Percentiles rank a stretch among this genome's conserved stretches.
Conservation (phyloP, 352 stramenopile genomes). For the Globisporangium abappressorium region DNA sequence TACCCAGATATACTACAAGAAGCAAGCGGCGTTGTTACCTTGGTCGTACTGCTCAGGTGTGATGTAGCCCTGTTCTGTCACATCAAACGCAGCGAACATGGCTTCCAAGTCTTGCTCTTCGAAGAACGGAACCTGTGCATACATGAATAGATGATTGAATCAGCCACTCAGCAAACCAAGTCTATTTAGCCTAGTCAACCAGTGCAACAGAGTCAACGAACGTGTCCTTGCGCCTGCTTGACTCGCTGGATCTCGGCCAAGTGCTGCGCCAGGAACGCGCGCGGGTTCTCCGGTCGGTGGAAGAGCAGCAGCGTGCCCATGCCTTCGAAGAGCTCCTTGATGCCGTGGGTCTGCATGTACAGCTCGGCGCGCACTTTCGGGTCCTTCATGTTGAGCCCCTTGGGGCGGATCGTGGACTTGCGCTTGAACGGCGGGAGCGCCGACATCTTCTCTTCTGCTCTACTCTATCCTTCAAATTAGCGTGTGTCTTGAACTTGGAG, state of each 20-base stretch:
- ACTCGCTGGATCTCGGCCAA: slow-evolving; percentile 50
- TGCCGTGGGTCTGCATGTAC: slow-evolving; percentile 62
- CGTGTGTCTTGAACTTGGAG: neutral
- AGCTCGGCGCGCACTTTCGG: slow-evolving; percentile 57
- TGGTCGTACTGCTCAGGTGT: slow-evolving; percentile 63
- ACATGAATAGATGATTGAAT: too few relatives aligned
- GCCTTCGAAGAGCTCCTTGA: slow-evolving; percentile 67
- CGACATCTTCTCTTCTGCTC: neutral
- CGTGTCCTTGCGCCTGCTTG: slow-evolving; percentile 53
- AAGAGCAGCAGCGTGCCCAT: slow-evolving; percentile 64
- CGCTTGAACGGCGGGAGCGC: slow-evolving; percentile 6
- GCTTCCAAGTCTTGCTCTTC: slow-evolving; percentile 66
- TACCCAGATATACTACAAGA: neutral
- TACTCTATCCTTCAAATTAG: neutral
- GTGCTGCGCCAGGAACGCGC: slow-evolving; percentile 57
- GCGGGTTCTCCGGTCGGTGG: slow-evolving; percentile 56
- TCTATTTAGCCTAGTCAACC: too few relatives aligned
- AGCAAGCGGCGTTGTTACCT: slow-evolving; percentile 23
- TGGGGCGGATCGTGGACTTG: slow-evolving; percentile 11
- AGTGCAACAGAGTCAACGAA: slow-evolving; percentile 17
- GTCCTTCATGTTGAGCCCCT: slow-evolving; percentile 52
- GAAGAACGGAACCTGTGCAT: slow-evolving; percentile 56
- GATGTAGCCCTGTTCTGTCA: slow-evolving; percentile 66
- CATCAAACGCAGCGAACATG: slow-evolving; percentile 75
- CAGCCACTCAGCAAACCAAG: too few relatives aligned